These are phyloP conservation scores for Coemansia reversa DNA, from an alignment of 192 early-diverging fungal species.

Conservation along the genomic window DNA sequence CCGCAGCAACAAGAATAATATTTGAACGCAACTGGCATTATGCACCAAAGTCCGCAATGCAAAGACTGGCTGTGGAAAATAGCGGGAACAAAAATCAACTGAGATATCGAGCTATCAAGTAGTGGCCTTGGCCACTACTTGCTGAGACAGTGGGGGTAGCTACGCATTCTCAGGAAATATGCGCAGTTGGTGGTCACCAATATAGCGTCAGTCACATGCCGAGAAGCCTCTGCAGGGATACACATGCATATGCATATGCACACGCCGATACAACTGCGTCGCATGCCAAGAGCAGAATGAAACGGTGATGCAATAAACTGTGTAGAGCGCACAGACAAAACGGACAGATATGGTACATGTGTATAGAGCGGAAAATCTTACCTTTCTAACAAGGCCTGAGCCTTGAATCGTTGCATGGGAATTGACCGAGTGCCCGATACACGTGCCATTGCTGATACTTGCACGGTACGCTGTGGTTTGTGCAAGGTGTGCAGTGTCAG, in stretches of 20 bases:
- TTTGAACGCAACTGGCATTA: too few relatives aligned
- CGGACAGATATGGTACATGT: not conserved
- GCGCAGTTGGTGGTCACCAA: constrained; percentile 9
- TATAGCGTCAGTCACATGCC: not conserved
- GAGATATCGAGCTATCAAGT: too few relatives aligned
- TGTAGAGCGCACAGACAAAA: not conserved
- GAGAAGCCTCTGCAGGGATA: not conserved
- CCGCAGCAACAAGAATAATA: too few relatives aligned
- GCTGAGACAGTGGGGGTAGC: too few relatives aligned
- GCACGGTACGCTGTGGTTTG: not conserved
- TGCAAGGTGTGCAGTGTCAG: not conserved
- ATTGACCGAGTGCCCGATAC: not conserved
- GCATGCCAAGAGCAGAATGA: constrained; percentile 9
- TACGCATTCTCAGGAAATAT: not conserved
- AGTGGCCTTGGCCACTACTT: too few relatives aligned
- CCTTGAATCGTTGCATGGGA: not conserved
- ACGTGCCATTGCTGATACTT: not conserved
- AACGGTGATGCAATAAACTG: not conserved
- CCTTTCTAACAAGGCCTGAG: not conserved
- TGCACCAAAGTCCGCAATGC: too few relatives aligned
- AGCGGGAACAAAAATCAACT: too few relatives aligned
- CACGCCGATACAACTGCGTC: constrained; percentile 6
- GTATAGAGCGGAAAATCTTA: not conserved
- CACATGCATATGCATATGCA: not conserved
- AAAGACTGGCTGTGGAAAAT: too few relatives aligned